These are phyloP conservation scores for Talaromyces wortmannii DNA, from an alignment of 495 filamentous ascomycete genomes.

Conservation along the genomic window DNA sequence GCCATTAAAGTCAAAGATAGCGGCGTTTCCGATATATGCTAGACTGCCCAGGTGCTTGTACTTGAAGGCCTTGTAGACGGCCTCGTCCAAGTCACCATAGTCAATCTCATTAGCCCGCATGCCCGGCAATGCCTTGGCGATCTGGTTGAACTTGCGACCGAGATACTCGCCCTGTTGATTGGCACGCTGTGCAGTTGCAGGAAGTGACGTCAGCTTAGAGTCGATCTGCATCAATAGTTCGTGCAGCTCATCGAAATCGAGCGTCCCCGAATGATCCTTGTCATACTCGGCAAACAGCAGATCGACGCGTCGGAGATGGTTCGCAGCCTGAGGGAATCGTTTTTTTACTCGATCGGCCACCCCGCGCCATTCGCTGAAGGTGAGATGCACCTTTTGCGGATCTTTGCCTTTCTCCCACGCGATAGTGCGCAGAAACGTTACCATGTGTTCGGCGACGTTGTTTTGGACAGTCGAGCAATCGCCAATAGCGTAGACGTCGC, in stretches of 20 bases:
- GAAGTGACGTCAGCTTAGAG: slow-evolving; percentile 77
- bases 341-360: slow-evolving; percentile 78
- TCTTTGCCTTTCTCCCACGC: slow-evolving; percentile 90
- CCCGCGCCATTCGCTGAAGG: slow-evolving; percentile 79
- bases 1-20: slow-evolving; percentile 84
- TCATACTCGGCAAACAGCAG: slow-evolving; percentile 88
- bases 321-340: slow-evolving; percentile 87
- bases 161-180: slow-evolving; percentile 96
- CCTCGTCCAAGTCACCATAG: slow-evolving; percentile 87
- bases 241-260: slow-evolving; percentile 87
- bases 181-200: slow-evolving; percentile 91
- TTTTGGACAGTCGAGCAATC: slow-evolving; percentile 97
- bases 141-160: slow-evolving; percentile 87
- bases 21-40: slow-evolving; percentile 94
- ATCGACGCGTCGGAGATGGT: slow-evolving; percentile 84
- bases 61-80: slow-evolving; percentile 92
- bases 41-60: slow-evolving; percentile 88
- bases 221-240: slow-evolving; percentile 89
- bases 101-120: slow-evolving; percentile 69
- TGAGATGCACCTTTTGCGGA: slow-evolving; percentile 73
- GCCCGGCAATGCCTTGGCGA: slow-evolving; percentile 73
- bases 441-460: slow-evolving; percentile 81
- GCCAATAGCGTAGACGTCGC: slow-evolving; percentile 96
- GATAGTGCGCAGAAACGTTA: slow-evolving; percentile 79
- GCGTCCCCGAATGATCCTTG: slow-evolving; percentile 82